Percentiles rank a stretch among this genome's conserved stretches.
phyloP scores from a whole-genome alignment of 345 rosid genomes.

The Brassica incana region DNA sequence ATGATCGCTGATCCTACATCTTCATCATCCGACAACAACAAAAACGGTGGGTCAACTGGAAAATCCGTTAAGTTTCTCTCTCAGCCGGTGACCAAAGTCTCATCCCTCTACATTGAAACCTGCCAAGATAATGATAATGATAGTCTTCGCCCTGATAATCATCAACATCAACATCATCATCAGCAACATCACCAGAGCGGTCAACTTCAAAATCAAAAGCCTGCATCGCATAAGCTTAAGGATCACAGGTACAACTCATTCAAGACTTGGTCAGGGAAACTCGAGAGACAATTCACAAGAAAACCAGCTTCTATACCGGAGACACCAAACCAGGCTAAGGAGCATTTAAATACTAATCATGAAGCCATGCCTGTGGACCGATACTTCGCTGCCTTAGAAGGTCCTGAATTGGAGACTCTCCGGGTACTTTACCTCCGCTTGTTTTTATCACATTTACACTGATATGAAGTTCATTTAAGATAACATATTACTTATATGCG shows the following conservation, averaged over 20 bases:
- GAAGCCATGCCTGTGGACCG: conserved; percentile 66
- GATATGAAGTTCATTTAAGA: not conserved
- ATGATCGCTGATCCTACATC: not conserved
- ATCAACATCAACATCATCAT: not conserved
- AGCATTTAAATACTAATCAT: conserved; percentile 2
- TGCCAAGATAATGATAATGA: not conserved
- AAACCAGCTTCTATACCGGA: not conserved
- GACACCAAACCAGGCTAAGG: not conserved
- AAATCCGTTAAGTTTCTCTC: not conserved
- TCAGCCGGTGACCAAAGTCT: not conserved
- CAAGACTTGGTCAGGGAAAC: not conserved
- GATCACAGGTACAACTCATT: not conserved
- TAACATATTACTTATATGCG: not conserved
- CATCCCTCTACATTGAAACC: not conserved
- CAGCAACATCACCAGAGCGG: not conserved
- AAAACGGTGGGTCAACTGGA: not conserved
- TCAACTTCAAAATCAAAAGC: not conserved
- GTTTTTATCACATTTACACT: not conserved
- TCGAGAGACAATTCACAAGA: not conserved
- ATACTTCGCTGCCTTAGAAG: conserved; percentile 76
- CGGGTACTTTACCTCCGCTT: conserved; percentile 42
- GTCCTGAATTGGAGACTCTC: conserved; percentile 78
- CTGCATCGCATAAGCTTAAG: not conserved
- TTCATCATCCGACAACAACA: not conserved
- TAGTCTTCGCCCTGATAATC: not conserved